Conservation (phyloP, 2,329 filamentous ascomycete genomes). For the Thermomyces lanuginosus region DNA sequence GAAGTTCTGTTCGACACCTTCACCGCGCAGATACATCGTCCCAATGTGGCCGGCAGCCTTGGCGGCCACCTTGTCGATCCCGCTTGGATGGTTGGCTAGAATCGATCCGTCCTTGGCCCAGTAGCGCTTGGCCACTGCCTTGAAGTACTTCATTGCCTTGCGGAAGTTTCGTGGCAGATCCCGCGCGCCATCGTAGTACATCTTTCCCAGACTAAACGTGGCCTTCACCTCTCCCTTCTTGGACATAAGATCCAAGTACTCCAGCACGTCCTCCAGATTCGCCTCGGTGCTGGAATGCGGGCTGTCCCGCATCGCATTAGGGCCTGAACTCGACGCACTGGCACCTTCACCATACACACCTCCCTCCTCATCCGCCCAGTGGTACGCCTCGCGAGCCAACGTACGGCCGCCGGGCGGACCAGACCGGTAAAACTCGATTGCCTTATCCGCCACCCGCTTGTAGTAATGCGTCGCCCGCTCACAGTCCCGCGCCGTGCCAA, state of each 20-base stretch:
- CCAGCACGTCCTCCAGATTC: conserved; percentile 80
- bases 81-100: conserved; percentile 50
- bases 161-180: conserved; percentile 57
- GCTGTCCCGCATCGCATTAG: conserved; percentile 58
- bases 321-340: conserved; percentile 72
- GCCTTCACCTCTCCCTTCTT: conserved; percentile 79
- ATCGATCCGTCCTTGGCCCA: conserved; percentile 68
- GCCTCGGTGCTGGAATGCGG: conserved; percentile 67
- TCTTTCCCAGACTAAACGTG: conserved; percentile 66
- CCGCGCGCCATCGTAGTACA: conserved; percentile 76
- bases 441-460: conserved; percentile 84
- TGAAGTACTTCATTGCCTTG: conserved; percentile 64
- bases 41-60: conserved; percentile 80
- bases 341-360: conserved; percentile 93
- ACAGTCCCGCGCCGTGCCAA: conserved; percentile 73
- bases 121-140: conserved; percentile 60
- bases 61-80: conserved; percentile 60
- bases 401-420: conserved; percentile 77
- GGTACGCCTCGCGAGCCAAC: conserved; percentile 61
- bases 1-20: conserved; percentile 66
- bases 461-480: conserved; percentile 77
- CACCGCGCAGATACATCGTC: conserved; percentile 75
- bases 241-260: conserved; percentile 81
- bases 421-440: conserved; percentile 69
- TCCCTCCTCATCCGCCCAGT: conserved; percentile 76